Base-by-base conservation (phyloP, 2,329 filamentous ascomycete species). In the Malbranchea zuffiana region DNA sequence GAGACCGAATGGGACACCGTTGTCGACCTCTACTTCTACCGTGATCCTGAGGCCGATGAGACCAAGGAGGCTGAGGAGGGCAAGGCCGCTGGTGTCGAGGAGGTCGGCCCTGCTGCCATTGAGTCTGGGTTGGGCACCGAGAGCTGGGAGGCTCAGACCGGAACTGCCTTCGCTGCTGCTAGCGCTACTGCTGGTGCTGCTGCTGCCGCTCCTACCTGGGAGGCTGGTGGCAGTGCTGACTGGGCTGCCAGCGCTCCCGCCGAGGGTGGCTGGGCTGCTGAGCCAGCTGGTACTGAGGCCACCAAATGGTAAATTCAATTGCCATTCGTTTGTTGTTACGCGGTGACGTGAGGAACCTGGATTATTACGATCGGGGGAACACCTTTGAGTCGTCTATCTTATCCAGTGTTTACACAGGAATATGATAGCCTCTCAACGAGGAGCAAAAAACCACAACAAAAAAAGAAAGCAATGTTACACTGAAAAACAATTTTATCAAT, bases 21-120 rank as follows among this genome's bases (percentile, higher is more conserved):
- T 80, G 85, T 92, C 60, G 90, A 98, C 80, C 73, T 98, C 60
- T 98, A 98, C 85, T 98, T 98, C 81, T 95, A 98, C 83, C 90
- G 92, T 66, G 92, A 98, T 71, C 90, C 92, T 57, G 90, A 98
- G 72, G 86, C 87, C 54, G 90, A 98, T 79, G 90, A 94, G 67
- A 88, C 94, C 78, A 94, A 98, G 74, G 92, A 95, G 61, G 73
- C 80, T 51, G 82, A 71, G 44, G 88, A 96, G 75, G 59, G 70
- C 55, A 94, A 96, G 81, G 71, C 80, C 47, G 72, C 83, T 50
- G 80, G 77, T 59, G 80, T 74, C 54, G 87, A 94, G 52, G 88
- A 95, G 71, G 82, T 82, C 59, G 85, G 80, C 53, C 60, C 82
- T 46, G 79, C 69, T 53, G 78, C 82, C 53, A 77, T 90, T 54